These are phyloP conservation scores for Babesia divergens DNA, from an alignment of 169 alveolate genomes.

Conservation along the genomic window DNA sequence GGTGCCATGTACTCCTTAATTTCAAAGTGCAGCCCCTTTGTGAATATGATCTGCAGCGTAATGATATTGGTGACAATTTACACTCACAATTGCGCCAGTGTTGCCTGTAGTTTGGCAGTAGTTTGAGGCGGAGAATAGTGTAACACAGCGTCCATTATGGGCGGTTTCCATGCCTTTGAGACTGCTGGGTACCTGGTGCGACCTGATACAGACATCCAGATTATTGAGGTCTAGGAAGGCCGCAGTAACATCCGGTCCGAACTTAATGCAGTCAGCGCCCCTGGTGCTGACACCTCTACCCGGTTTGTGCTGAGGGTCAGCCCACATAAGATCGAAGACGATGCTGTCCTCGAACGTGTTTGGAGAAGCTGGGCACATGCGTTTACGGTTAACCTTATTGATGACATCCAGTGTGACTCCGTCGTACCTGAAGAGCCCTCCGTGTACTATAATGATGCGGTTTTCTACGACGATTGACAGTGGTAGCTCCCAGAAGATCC, in stretches of 20 bases:
- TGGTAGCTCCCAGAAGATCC: conserved; percentile 82
- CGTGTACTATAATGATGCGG: conserved; percentile 84
- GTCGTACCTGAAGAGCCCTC: conserved; percentile 86
- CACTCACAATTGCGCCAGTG: conserved; percentile 79
- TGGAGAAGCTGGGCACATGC: conserved; percentile 85
- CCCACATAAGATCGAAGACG: conserved; percentile 89
- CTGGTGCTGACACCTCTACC: conserved; percentile 83
- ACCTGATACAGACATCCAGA: conserved; percentile 83
- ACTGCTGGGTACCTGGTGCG: conserved; percentile 88
- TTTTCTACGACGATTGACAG: conserved; percentile 82
- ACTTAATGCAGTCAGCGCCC: conserved; percentile 86
- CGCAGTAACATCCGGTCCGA: conserved; percentile 89
- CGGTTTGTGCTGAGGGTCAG: conserved; percentile 84
- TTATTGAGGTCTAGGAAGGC: conserved; percentile 81
- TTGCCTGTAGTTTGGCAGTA: conserved; percentile 87
- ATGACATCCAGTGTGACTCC: conserved; percentile 80
- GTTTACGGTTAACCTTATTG: conserved; percentile 77
- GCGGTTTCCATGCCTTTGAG: conserved; percentile 84
- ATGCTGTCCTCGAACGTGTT: conserved; percentile 80
- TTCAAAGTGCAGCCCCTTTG: conserved; percentile 78
- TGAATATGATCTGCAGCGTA: conserved; percentile 66
- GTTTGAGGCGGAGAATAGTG: conserved; percentile 88
- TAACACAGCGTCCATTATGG: conserved; percentile 85
- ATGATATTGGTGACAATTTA: neutral
- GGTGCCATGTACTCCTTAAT: conserved; percentile 87